A percentile compares a stretch with the other conserved stretches of the same genome.
Evolutionary conservation across 495 filamentous ascomycete species (phyloP).

Genomic region (Lasiosphaeria hispida): DNA sequence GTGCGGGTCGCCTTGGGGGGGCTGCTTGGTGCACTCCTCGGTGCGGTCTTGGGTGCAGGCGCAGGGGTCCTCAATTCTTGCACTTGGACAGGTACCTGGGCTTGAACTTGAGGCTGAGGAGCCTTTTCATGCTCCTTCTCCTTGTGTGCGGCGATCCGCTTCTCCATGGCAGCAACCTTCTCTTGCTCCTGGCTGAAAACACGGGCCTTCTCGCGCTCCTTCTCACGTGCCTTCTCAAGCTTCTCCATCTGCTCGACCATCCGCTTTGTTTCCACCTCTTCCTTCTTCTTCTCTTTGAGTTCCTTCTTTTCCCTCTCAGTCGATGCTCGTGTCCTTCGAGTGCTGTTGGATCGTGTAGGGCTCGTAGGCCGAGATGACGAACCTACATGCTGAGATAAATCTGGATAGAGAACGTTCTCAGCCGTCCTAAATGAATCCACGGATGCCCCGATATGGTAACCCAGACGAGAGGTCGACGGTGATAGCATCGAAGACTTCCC

Average conservation of each 20-base stretch:
- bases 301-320: slow-evolving; percentile 66
- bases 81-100: slow-evolving; percentile 6
- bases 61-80: slow-evolving; percentile 27
- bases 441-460: slow-evolving; percentile 33
- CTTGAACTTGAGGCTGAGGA: slow-evolving; percentile 10
- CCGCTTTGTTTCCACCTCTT: slow-evolving; percentile 42
- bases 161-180: slow-evolving; percentile 28
- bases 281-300: slow-evolving; percentile 58
- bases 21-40: slow-evolving; percentile 19
- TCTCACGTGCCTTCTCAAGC: slow-evolving; percentile 52
- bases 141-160: not conserved
- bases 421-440: slow-evolving; percentile 39
- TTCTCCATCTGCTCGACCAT: slow-evolving; percentile 55
- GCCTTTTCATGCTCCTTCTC: slow-evolving; percentile 19
- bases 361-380: slow-evolving; percentile 34
- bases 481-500: slow-evolving; percentile 59
- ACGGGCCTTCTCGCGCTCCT: slow-evolving; percentile 61
- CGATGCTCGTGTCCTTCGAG: slow-evolving; percentile 65
- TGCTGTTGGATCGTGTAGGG: slow-evolving; percentile 46
- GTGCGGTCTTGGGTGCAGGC: slow-evolving; percentile 22
- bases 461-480: slow-evolving; percentile 39
- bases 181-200: slow-evolving; percentile 58
- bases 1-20: slow-evolving; percentile 42
- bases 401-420: slow-evolving; percentile 43
- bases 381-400: slow-evolving; percentile 38